A percentile compares a stretch with the other conserved stretches of the same genome.
phyloP scores from a whole-genome alignment of 2,329 filamentous ascomycete genomes.

The Paraphoma chrysanthemicola region DNA sequence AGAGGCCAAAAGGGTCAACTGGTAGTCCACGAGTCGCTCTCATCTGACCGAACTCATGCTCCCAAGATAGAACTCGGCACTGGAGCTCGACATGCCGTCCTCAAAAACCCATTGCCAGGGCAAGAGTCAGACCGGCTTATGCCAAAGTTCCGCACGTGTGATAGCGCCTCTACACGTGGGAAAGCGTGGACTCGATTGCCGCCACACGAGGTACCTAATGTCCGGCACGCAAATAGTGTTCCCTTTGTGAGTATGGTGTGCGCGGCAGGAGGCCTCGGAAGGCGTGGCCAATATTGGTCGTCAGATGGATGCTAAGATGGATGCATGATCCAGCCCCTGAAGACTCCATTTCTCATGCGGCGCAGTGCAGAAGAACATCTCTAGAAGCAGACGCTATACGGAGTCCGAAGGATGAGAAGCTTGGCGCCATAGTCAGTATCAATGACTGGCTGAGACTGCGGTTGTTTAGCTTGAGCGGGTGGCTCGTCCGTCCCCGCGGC shows the following conservation, averaged over 20 bases:
- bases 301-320: neutral
- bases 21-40: neutral
- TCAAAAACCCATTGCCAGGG: neutral
- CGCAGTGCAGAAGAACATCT: neutral
- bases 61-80: neutral
- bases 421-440: neutral
- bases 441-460: neutral
- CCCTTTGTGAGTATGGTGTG: neutral
- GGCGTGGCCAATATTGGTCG: neutral
- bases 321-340: neutral
- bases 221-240: neutral
- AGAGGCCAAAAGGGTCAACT: neutral
- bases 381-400: neutral
- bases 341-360: neutral
- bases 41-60: neutral
- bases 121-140: neutral
- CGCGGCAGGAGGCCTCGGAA: neutral
- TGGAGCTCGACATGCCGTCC: neutral
- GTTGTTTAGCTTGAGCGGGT: neutral
- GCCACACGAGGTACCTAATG: neutral
- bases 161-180: neutral
- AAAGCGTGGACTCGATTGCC: neutral
- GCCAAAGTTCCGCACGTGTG: neutral
- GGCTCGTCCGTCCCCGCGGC: neutral
- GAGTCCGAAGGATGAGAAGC: neutral